These are phyloP conservation scores for Pogostemon cablin DNA, from an alignment of 257 asterid genomes.

Conservation along the genomic window DNA sequence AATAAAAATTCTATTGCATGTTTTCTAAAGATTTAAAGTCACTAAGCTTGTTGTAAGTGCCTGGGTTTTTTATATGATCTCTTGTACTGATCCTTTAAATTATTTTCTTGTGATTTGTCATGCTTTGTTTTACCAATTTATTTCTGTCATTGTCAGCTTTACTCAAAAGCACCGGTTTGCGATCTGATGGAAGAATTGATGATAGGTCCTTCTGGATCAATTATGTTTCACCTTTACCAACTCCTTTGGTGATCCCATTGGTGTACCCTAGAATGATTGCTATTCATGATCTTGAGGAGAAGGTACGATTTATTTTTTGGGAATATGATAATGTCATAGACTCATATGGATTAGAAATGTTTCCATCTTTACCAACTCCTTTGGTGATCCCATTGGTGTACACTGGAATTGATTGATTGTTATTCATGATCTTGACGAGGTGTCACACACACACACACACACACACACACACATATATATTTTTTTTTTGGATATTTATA, in stretches of 20 bases:
- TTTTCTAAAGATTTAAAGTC: background rate
- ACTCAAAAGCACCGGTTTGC: constrained; percentile 81
- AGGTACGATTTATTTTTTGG: constrained; percentile 45
- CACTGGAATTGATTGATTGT: too few relatives aligned
- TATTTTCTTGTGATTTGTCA: constrained; percentile 7
- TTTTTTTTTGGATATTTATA: background rate
- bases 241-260: constrained; percentile 82
- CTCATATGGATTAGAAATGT: too few relatives aligned
- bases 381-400: too few relatives aligned
- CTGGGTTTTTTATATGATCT: constrained; percentile 12
- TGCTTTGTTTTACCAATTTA: constrained; percentile 24
- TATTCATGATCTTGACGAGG: too few relatives aligned
- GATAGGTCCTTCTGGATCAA: constrained; percentile 92
- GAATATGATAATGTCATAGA: background rate
- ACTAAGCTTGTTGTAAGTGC: constrained; percentile 4
- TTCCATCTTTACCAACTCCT: too few relatives aligned
- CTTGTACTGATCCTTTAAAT: constrained; percentile 11
- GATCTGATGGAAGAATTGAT: constrained; percentile 86
- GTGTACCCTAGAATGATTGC: constrained; percentile 95
- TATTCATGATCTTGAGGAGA: constrained; percentile 78
- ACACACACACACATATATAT: too few relatives aligned
- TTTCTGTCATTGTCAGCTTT: constrained; percentile 56
- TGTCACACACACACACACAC: too few relatives aligned
- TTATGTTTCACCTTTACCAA: constrained; percentile 77
- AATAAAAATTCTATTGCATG: background rate